Conservation (phyloP, 352 stramenopile species). For the Phytophthora fragariae region DNA sequence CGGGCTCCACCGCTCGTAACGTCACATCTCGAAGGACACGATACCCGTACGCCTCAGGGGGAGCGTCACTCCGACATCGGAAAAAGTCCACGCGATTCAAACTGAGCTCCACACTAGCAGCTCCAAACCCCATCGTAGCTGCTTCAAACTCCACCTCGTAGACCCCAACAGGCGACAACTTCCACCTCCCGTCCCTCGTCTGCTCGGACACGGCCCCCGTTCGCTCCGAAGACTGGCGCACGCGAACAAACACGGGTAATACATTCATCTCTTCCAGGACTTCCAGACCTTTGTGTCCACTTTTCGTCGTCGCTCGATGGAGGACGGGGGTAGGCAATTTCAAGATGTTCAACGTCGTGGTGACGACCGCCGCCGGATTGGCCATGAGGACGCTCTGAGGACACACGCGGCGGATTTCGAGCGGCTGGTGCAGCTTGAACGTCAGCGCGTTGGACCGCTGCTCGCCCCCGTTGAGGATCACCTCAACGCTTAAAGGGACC, state of each 20-base stretch:
- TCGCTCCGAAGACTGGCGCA: slow-evolving; percentile 60
- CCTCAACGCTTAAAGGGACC: slow-evolving; percentile 59
- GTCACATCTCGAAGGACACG: slow-evolving; percentile 57
- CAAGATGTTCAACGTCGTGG: slow-evolving; percentile 63
- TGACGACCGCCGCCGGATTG: slow-evolving; percentile 47
- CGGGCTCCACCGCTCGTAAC: slow-evolving; percentile 57
- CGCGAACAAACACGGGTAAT: slow-evolving; percentile 63
- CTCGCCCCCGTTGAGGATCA: slow-evolving; percentile 63
- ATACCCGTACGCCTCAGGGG: slow-evolving; percentile 53
- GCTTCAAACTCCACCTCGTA: slow-evolving; percentile 76
- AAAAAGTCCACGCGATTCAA: slow-evolving; percentile 67
- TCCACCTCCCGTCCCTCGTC: slow-evolving; percentile 59
- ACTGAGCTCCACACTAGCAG: slow-evolving; percentile 56
- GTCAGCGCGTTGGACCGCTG: slow-evolving; percentile 57
- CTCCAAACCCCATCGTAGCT: slow-evolving; percentile 60
- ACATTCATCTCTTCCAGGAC: slow-evolving; percentile 49
- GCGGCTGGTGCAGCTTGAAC: slow-evolving; percentile 59
- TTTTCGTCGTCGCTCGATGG: slow-evolving; percentile 12
- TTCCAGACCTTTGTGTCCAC: slow-evolving; percentile 12
- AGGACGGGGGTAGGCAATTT: slow-evolving; percentile 43
- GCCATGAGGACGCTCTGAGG: slow-evolving; percentile 70
- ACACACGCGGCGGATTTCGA: slow-evolving; percentile 56
- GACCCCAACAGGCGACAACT: slow-evolving; percentile 55
- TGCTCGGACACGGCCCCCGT: slow-evolving; percentile 62
- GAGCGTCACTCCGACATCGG: slow-evolving; percentile 43